Percentiles rank a stretch among this genome's conserved stretches.
Conservation (phyloP, 1,284 basidiomycete species). For the Rhizoctonia solani region DNA sequence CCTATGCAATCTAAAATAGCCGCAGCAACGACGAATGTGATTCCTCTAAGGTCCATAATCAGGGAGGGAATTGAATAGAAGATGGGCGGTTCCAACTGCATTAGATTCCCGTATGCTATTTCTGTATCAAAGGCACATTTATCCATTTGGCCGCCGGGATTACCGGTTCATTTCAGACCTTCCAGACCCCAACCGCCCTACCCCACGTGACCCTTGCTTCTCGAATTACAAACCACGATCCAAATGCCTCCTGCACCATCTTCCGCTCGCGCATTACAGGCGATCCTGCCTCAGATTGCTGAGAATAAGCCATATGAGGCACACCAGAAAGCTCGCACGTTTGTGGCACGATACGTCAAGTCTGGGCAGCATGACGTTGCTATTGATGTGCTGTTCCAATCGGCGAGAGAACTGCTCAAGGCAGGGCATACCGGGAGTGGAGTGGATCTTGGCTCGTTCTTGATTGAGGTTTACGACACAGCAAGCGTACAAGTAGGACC, state of each 20-base stretch:
- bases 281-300: conserved; percentile 73
- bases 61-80: no score
- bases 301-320: conserved; percentile 81
- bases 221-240: conserved; percentile 16
- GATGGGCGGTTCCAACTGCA: no score
- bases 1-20: no score
- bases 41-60: no score
- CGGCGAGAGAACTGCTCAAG: conserved; percentile 82
- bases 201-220: background rate
- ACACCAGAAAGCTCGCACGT: conserved; percentile 93
- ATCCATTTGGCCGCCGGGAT: background rate
- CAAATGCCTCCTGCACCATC: conserved; percentile 47
- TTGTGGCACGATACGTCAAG: conserved; percentile 76
- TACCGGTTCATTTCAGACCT: background rate
- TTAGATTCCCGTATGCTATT: no score
- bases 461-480: conserved; percentile 79
- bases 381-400: conserved; percentile 86
- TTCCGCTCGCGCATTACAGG: conserved; percentile 67
- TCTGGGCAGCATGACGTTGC: conserved; percentile 74
- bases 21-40: no score
- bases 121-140: no score
- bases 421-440: conserved; percentile 85
- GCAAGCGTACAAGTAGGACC: conserved; percentile 70
- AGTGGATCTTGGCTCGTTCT: conserved; percentile 74
- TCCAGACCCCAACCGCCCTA: background rate